Evolutionary conservation across 2,329 filamentous ascomycete genomes (phyloP), one percentile per base, ranked within the genome.

Genomic region (Aspergillus udagawae): DNA sequence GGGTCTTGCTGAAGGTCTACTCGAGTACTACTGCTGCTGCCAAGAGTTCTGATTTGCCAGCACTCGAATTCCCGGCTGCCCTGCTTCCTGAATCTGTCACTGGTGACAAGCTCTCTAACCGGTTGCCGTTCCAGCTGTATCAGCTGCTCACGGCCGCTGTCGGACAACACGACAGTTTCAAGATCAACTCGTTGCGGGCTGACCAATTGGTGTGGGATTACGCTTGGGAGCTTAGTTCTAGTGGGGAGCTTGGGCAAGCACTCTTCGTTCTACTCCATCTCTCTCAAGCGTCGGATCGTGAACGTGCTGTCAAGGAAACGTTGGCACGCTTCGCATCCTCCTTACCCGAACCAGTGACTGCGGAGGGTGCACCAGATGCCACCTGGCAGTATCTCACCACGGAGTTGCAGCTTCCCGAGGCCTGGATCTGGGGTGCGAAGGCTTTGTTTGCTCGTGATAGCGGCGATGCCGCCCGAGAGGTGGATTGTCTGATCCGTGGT

Each of bases 401-500:
- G 48, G 85, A 84, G 32, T 83, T 92, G 53, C 83, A 85, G 61
- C 84, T 97, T 45, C 91, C 93, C 0, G 75, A 81, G 1, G 73
- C 82, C 3, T 96, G 93, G 92, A 82, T 97, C 52, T 96, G 90
- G 86, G 85, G 91, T 58, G 91, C 94, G 20, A 90, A 92, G 69
- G 92, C 92, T 12, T 80, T 93, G 14, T 88, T 89, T 73, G 92
- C 91, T 75, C 88, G 90, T 60, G 86, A 87, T 57, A 85, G 83
- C 67, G 85, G 86, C 61, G 86, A 92, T 70, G 81, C 88, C 10
- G 82, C 81, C 49, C 79, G 80, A 4, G 91, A 96, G 73, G 89
- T 93, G 9, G 82, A 88, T 54, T 94, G 87, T 67, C 85, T 99
- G 12, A 82, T 97, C 58, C 85, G 86, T 51, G 93, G 92, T 2